Evolutionary conservation across 495 filamentous ascomycete genomes (phyloP), one percentile per base, ranked within the genome.

Genomic region (Aspergillus saccharolyticus): DNA sequence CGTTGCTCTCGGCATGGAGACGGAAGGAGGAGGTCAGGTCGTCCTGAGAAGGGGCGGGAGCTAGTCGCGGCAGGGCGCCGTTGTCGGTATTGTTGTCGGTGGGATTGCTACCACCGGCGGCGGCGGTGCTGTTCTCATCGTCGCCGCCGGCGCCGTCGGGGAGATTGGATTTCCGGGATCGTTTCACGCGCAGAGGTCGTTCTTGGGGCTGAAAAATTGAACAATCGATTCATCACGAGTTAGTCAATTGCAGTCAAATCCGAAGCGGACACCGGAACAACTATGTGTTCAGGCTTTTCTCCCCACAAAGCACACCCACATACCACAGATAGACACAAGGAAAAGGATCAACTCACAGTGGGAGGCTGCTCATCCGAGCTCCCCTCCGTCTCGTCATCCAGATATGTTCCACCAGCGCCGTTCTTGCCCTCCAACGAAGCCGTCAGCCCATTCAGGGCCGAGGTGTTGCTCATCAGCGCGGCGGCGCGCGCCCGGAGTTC

Each of bases 131-230:
- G 9, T 58, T 46, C 42, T 49, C 63, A 19, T 54, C 70, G 10
- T 64, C 69, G 20, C 56, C 44, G 9, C 62, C 64, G 14, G 63
- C 46, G 18, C 59, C 53, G 7, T 30, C 28, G 15, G 47, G 47
- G 15, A 70, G 47, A 43, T 71, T 74, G 16, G 70, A 74, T 54
- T 81, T 81, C 33, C 78, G 88, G 30, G 87, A 86, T 47, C 91
- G 87, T 78, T 97, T 97, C 28, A 85, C 85, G 55, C 92, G 88
- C 51, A 96, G 79, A 16, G 92, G 92, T 60, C 94, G 92, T 70
- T 96, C 91, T 74, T 93, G 86, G 16, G 90, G 90, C 90, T 96
- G 50, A n/a, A n/a, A n/a, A n/a, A 28, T 52, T 46, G 30, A 56
- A 54, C n/a, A n/a, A n/a, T n/a, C n/a, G n/a, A n/a, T n/a, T n/a